phyloP scores from a whole-genome alignment of 2,329 filamentous ascomycete genomes.

The Ophiostoma angusticollis region DNA sequence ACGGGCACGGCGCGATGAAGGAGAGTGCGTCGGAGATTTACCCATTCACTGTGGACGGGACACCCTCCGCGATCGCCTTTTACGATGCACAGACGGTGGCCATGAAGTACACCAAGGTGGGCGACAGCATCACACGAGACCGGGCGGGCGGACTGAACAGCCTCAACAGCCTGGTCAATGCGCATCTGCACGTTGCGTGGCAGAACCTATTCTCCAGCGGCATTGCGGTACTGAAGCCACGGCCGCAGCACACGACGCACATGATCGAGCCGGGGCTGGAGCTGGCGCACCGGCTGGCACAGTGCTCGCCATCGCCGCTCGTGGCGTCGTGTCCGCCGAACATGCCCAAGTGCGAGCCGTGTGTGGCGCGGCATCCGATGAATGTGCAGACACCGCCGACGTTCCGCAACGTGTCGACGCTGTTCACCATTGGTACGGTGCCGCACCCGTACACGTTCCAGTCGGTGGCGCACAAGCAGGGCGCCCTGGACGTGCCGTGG shows the following conservation, averaged over 20 bases:
- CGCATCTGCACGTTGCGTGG: conserved; percentile 76
- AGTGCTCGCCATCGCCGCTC: conserved; percentile 62
- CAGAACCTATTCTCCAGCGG: conserved; percentile 66
- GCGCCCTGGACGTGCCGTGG: conserved; percentile 48
- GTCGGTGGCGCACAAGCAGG: conserved; percentile 49
- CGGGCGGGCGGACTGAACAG: conserved; percentile 48
- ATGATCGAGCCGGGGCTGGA: conserved; percentile 57
- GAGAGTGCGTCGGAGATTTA: conserved; percentile 26
- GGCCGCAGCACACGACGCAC: conserved; percentile 59
- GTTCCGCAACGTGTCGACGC: conserved; percentile 57
- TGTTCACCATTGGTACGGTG: conserved; percentile 76
- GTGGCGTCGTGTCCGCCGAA: conserved; percentile 78
- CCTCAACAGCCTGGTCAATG: conserved; percentile 65
- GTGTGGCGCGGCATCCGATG: conserved; percentile 51
- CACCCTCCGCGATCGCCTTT: conserved; percentile 58
- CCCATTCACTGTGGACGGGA: conserved; percentile 51
- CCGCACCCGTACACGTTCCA: conserved; percentile 84
- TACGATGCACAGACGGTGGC: conserved; percentile 55
- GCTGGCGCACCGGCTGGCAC: conserved; percentile 61
- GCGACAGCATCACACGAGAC: conserved; percentile 44
- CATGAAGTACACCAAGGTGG: conserved; percentile 54
- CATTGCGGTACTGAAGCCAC: conserved; percentile 69
- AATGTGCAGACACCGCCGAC: conserved; percentile 51
- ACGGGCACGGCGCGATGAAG: conserved; percentile 7
- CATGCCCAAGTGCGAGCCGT: conserved; percentile 57